These are phyloP conservation scores for Helichrysum umbraculigerum DNA, from an alignment of 129 eudicot genomes.

Conservation along the genomic window DNA sequence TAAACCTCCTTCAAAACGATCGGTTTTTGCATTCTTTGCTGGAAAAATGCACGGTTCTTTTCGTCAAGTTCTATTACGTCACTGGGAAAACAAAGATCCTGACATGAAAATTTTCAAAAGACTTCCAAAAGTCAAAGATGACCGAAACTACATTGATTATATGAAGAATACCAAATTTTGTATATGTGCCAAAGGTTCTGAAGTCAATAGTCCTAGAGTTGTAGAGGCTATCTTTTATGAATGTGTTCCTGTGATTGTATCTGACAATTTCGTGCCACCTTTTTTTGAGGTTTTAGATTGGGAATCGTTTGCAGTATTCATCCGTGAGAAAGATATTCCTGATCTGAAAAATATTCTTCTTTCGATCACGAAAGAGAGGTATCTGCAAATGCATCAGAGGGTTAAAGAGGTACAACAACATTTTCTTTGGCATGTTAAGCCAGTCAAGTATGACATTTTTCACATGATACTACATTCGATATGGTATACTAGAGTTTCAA, in stretches of 20 bases:
- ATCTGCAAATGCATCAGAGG: conserved; percentile 43
- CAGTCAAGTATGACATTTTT: conserved; percentile 48
- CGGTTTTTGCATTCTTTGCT: conserved; percentile 56
- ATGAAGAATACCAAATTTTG: conserved; percentile 58
- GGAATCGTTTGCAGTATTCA: conserved; percentile 53
- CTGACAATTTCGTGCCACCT: conserved; percentile 57
- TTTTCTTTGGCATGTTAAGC: conserved; percentile 39
- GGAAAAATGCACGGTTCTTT: conserved; percentile 62
- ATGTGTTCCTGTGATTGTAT: conserved; percentile 29
- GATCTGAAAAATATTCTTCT: conserved; percentile 41
- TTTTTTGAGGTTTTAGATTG: conserved; percentile 51
- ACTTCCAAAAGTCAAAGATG: conserved; percentile 34
- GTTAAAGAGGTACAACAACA: conserved; percentile 45
- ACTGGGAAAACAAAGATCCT: conserved; percentile 61
- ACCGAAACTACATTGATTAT: conserved; percentile 35
- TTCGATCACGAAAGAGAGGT: conserved; percentile 33
- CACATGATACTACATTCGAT: conserved; percentile 53
- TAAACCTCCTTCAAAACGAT: conserved; percentile 46
- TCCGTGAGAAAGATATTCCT: conserved; percentile 50
- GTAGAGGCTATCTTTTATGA: conserved; percentile 42
- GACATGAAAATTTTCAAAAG: conserved; percentile 46
- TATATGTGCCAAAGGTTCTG: conserved; percentile 50
- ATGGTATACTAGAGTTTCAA: conserved; percentile 49
- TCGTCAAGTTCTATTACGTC: conserved; percentile 42
- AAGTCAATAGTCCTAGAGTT: conserved; percentile 54